Conservation (phyloP, 148 eudicot species). For the Pharnaceum exiguum region DNA sequence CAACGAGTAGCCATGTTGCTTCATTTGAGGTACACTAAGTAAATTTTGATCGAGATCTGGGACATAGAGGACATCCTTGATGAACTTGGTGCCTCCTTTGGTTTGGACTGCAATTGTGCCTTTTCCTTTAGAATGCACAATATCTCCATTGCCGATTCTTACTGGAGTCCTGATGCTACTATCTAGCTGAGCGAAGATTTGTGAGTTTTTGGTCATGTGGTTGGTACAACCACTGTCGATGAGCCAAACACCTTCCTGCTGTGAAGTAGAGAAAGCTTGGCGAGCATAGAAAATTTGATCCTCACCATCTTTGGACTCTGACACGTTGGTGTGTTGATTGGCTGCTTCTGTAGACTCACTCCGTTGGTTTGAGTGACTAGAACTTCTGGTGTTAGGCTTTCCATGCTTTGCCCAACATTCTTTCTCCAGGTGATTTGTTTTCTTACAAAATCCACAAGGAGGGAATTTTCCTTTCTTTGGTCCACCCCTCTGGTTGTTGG, state of each 20-base stretch:
- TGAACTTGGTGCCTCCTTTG: not conserved
- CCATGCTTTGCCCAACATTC: not conserved
- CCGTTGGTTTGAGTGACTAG: not conserved
- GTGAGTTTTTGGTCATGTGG: not conserved
- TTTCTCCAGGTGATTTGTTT: not conserved
- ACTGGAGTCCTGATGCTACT: not conserved
- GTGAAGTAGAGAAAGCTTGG: not conserved
- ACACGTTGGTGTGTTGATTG: not conserved
- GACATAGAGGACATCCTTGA: not conserved
- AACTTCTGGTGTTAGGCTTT: not conserved
- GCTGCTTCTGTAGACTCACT: not conserved
- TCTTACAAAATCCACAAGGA: not conserved
- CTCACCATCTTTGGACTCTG: not conserved
- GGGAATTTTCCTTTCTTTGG: not conserved
- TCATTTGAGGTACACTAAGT: not conserved
- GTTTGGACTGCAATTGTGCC: not conserved
- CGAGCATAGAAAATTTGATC: not conserved
- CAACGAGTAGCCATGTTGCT: not conserved
- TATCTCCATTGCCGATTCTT: not conserved
- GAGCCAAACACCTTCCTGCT: not conserved
- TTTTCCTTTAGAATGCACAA: not conserved
- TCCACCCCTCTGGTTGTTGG: not conserved
- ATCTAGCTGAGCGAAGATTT: not conserved
- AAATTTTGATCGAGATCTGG: not conserved
- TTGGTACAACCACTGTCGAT: constrained; percentile 1